These are phyloP conservation scores for Gossypium davidsonii DNA, from an alignment of 441 rosid species.

Conservation along the genomic window DNA sequence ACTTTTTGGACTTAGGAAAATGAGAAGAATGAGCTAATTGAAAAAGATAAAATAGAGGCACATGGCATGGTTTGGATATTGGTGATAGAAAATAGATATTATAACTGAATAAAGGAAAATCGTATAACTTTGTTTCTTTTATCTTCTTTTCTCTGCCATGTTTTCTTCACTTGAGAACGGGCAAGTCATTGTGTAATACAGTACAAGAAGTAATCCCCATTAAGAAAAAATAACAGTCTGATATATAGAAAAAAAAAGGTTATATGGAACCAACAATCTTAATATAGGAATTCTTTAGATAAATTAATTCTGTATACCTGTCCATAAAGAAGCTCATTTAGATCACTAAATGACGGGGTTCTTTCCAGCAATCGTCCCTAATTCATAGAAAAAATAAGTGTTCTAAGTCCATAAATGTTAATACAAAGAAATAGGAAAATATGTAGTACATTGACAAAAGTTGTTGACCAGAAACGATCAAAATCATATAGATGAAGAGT, in stretches of 20 bases:
- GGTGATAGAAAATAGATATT: neutral
- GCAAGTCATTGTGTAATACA: neutral
- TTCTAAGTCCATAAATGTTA: constrained; percentile 6
- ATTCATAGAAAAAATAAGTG: neutral
- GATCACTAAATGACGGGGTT: constrained; percentile 89
- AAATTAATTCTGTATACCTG: constrained; percentile 48
- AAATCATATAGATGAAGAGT: neutral
- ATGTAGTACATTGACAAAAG: constrained; percentile 6
- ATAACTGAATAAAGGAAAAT: neutral
- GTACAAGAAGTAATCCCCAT: neutral
- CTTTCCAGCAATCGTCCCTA: constrained; percentile 84
- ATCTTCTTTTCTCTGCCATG: neutral
- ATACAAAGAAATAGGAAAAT: neutral
- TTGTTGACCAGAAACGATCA: neutral
- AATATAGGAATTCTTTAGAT: neutral
- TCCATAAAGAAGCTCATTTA: constrained; percentile 90
- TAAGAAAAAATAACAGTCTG: neutral
- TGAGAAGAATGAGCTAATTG: neutral
- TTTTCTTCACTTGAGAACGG: neutral
- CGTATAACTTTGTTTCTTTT: neutral
- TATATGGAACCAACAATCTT: neutral
- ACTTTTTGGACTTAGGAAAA: neutral
- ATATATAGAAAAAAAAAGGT: neutral
- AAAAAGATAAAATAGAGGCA: neutral
- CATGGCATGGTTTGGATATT: neutral